A percentile compares a stretch with the other conserved stretches of the same genome.
Evolutionary conservation across 2,329 filamentous ascomycete genomes (phyloP).

Genomic region (Xylaria sp.): DNA sequence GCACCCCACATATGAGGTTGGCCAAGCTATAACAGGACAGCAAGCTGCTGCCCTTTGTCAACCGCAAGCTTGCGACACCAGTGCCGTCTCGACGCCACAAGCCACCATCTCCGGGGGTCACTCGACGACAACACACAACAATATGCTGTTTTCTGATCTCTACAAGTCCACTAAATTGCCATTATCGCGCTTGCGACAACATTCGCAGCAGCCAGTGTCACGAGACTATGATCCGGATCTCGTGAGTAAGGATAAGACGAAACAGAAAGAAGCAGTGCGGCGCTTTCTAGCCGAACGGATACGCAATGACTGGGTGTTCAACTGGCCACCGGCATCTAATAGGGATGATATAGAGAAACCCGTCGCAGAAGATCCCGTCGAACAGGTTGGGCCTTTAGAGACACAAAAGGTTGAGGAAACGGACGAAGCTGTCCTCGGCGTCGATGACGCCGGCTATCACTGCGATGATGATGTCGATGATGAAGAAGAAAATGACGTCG

Average conservation of each 20-base stretch:
- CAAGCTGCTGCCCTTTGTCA: conserved; percentile 33
- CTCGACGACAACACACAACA: conserved; percentile 45
- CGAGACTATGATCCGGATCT: conserved; percentile 68
- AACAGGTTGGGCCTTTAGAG: conserved; percentile 5
- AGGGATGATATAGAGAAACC: not conserved
- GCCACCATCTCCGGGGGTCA: conserved; percentile 36
- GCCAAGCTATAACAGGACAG: conserved; percentile 41
- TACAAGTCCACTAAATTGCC: conserved; percentile 66
- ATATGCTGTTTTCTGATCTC: conserved; percentile 69
- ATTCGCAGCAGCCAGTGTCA: conserved; percentile 42
- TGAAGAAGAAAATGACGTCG: conserved; percentile 50
- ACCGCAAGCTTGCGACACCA: conserved; percentile 24
- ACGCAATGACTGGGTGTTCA: conserved; percentile 68
- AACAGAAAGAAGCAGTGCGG: conserved; percentile 71
- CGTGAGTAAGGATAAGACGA: conserved; percentile 68
- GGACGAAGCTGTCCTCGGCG: conserved; percentile 45
- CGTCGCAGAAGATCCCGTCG: conserved; percentile 3
- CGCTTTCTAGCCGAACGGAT: conserved; percentile 64
- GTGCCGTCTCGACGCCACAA: conserved; percentile 26
- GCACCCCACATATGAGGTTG: conserved; percentile 44
- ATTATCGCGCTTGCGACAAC: conserved; percentile 61
- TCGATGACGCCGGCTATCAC: conserved; percentile 50
- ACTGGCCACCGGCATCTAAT: conserved; percentile 58
- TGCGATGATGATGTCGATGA: conserved; percentile 52
- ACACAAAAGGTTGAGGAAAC: conserved; percentile 7